A percentile compares a stretch with the other conserved stretches of the same genome.
Evolutionary conservation across 208 protist species (phyloP).

Genomic region (Trypanosoma cruzi): DNA sequence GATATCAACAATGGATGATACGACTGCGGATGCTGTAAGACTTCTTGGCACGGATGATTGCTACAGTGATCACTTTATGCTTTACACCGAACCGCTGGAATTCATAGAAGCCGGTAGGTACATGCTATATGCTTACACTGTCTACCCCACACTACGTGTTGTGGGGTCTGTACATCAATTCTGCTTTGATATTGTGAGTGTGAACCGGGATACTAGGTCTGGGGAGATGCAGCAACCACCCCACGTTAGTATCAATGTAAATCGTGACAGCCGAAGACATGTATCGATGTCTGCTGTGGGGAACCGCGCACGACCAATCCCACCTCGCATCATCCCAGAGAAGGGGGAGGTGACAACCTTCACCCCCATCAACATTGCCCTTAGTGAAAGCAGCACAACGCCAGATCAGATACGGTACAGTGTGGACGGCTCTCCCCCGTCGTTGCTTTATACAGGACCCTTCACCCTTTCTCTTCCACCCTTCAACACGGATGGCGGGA

Average conservation of each 20-base stretch:
- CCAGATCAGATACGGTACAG: slow-evolving; percentile 82
- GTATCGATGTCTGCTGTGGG: background rate
- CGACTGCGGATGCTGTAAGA: background rate
- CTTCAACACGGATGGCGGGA: slow-evolving; percentile 21
- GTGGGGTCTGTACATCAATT: slow-evolving; percentile 78
- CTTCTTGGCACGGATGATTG: slow-evolving; percentile 58
- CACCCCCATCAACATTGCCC: slow-evolving; percentile 67
- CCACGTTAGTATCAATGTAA: slow-evolving; percentile 2
- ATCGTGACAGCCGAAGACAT: background rate
- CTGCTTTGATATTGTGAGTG: slow-evolving; percentile 38
- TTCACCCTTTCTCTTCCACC: slow-evolving; percentile 69
- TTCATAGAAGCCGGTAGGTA: slow-evolving; percentile 64
- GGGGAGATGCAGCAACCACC: background rate
- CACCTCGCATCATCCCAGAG: slow-evolving; percentile 58
- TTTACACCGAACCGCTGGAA: slow-evolving; percentile 57
- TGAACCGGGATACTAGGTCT: background rate
- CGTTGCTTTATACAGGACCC: slow-evolving; percentile 67
- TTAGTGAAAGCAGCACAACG: slow-evolving; percentile 41
- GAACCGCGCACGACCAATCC: slow-evolving; percentile 2
- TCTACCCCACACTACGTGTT: slow-evolving; percentile 40
- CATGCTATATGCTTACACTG: slow-evolving; percentile 63
- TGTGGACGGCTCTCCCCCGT: slow-evolving; percentile 74
- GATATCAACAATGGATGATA: background rate
- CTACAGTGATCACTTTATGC: slow-evolving; percentile 54
- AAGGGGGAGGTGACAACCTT: slow-evolving; percentile 70